A percentile compares a stretch with the other conserved stretches of the same genome.
Conservation (phyloP, 78 protist species). For the Pirum gemmata region DNA sequence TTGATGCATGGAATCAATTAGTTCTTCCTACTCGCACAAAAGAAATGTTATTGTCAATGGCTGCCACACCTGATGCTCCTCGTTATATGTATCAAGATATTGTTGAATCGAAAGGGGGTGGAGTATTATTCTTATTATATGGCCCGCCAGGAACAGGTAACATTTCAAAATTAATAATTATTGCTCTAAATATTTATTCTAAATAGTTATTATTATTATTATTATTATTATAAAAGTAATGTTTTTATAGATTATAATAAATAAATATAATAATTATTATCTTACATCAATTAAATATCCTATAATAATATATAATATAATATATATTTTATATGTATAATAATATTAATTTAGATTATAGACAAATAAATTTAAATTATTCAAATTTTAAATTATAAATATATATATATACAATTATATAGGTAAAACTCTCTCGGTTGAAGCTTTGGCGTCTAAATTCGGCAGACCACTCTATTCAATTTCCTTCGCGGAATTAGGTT, state of each 20-base stretch:
- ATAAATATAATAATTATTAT: too few relatives aligned
- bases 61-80: neutral
- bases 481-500: conserved; percentile 51
- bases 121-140: conserved; percentile 72
- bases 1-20: conserved; percentile 27
- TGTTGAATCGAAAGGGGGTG: conserved; percentile 50
- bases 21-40: conserved; percentile 34
- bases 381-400: neutral
- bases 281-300: too few relatives aligned
- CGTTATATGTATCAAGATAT: conserved; percentile 37
- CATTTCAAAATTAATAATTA: conserved; percentile 68
- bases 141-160: conserved; percentile 99
- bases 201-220: too few relatives aligned
- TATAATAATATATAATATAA: too few relatives aligned
- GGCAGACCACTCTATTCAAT: conserved; percentile 46
- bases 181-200: conserved; percentile 13
- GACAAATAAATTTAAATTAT: neutral
- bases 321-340: too few relatives aligned
- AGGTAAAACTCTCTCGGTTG: conserved; percentile 51
- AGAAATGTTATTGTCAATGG: conserved; percentile 25
- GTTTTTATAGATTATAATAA: too few relatives aligned
- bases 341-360: neutral
- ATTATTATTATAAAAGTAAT: too few relatives aligned
- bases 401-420: too few relatives aligned
- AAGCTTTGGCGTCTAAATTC: conserved; percentile 46